phyloP scores from a whole-genome alignment of 208 protist genomes.

The Trypanosoma lewisi region DNA sequence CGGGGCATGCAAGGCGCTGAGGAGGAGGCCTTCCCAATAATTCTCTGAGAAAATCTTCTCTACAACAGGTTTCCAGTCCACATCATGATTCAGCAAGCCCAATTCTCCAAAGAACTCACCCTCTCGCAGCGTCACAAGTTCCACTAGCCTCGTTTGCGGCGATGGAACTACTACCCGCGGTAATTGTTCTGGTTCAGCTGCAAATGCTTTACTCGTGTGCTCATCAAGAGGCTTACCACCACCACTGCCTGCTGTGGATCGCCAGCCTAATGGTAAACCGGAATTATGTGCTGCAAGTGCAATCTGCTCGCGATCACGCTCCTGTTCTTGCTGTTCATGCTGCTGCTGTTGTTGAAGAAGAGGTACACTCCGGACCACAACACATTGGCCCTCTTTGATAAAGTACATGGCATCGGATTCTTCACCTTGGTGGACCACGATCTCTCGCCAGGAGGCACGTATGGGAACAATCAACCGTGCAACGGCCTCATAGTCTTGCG shows the following conservation, averaged over 20 bases:
- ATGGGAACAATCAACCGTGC: constrained; percentile 50
- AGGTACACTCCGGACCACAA: constrained; percentile 47
- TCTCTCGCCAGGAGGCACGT: constrained; percentile 37
- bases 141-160: constrained; percentile 31
- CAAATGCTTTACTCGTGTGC: neutral
- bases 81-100: constrained; percentile 53
- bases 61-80: constrained; percentile 54
- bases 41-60: constrained; percentile 43
- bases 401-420: constrained; percentile 67
- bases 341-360: constrained; percentile 10
- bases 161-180: neutral
- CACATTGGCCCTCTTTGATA: constrained; percentile 46
- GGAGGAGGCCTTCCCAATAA: constrained; percentile 59
- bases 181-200: neutral
- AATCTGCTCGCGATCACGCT: neutral
- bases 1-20: constrained; percentile 16
- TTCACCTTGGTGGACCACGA: constrained; percentile 54
- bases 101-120: constrained; percentile 81
- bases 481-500: constrained; percentile 19
- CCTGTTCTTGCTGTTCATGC: constrained; percentile 9
- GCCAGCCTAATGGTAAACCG: too few species aligned
- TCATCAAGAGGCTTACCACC: neutral
- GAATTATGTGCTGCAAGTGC: too few species aligned
- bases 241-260: too few species aligned
- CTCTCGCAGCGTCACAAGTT: constrained; percentile 47